Evolutionary conservation across 441 rosid species (phyloP).

Genomic region (Aleurites moluccanus): DNA sequence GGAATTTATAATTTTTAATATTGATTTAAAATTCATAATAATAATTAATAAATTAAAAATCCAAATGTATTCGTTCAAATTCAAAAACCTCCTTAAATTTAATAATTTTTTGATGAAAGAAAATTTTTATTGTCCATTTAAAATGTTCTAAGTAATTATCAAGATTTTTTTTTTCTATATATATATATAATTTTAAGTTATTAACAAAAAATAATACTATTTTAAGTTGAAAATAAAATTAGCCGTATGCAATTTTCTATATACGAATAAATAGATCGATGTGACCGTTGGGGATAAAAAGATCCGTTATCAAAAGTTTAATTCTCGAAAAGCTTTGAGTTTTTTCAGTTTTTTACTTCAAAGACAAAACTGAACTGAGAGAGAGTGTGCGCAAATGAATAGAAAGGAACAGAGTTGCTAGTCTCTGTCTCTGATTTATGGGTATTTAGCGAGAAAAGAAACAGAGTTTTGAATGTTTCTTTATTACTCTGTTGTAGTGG

Average conservation of each 20-base stretch:
- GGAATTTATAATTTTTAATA: too few relatives aligned
- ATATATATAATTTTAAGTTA: too few relatives aligned
- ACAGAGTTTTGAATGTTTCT: background rate
- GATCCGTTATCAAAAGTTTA: conserved; percentile 40
- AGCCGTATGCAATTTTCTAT: conserved; percentile 40
- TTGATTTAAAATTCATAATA: too few relatives aligned
- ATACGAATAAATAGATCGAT: background rate
- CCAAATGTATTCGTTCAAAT: too few relatives aligned
- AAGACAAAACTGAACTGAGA: conserved; percentile 30
- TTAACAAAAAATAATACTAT: background rate
- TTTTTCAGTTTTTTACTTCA: background rate
- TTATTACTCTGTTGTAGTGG: background rate
- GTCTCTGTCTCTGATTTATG: background rate
- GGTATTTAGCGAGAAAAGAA: conserved; percentile 21
- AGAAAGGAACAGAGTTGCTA: background rate
- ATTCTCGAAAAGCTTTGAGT: background rate
- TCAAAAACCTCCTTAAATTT: too few relatives aligned
- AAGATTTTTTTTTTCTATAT: too few relatives aligned
- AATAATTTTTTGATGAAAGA: too few relatives aligned
- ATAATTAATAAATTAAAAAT: too few relatives aligned
- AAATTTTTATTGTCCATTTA: too few relatives aligned
- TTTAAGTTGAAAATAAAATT: conserved; percentile 24
- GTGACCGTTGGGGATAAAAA: conserved; percentile 46
- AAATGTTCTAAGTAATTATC: too few relatives aligned
- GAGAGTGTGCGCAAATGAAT: background rate